Base-by-base conservation (phyloP, 73 alveolate species). In the Paramecium sexaurelia region DNA sequence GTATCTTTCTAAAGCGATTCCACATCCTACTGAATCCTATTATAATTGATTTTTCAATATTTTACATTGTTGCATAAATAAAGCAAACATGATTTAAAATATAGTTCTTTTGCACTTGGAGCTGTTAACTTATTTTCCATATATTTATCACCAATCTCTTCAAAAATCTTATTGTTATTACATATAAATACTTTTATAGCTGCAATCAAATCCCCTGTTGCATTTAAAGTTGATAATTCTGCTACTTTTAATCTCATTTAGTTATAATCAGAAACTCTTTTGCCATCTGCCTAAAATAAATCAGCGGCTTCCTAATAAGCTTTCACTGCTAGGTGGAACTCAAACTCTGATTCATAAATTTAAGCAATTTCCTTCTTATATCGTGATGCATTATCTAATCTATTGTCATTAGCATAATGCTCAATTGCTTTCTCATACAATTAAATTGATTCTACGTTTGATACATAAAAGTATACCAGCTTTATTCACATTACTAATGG, bases 111-210 rank as follows among this genome's bases (percentile, higher is more conserved):
- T 9, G 90, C 90, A 24, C 75, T 41, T 20, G 90, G 90, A 7
- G 90, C 90, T 19, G 90, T 78, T 78, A 78, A 78, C 41, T 78
- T 78, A 78, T 78, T 78, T 22, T 78, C 90, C 90, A 78, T 78
- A 17, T 78, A 78, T 78, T 78, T 78, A 78, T 78, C 73, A 41
- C 90, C 90, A 6, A 78, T 40, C 13, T 78, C 90, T 78, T 78
- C 90, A 22, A 41, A 78, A 19, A 78, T 78, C 67, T 51, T 1
- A 51, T 1, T n/a, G 22, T 17, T 51, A 4, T 15, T 17, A 5
- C 4, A 0, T 1, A 17, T 17, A 5, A 51, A 51, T 17, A 51
- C 67, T 26, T 78, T 78, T 6, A 78, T 78, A 8, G 90, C 90
- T 19, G 43, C 61, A 22, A 78, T 43, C 13, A 78, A 24, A 20